Evolutionary conservation across 805 yeast species (phyloP).

Genomic region (Ogataea ramenticola): DNA sequence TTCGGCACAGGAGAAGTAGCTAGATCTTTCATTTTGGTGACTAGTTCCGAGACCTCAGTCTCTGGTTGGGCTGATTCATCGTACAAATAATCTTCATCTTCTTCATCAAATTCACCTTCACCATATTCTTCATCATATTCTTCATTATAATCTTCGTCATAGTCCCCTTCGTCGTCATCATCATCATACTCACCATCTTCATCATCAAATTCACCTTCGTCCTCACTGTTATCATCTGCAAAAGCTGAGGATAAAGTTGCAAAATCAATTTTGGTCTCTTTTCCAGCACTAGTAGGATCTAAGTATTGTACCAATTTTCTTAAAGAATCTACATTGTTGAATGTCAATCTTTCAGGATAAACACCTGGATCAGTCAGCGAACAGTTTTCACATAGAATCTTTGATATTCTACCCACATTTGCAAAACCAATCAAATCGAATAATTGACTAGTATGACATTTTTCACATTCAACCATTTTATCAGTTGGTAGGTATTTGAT

Average conservation of each 20-base stretch:
- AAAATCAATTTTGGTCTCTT: not conserved
- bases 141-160: too few species aligned
- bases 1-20: too few species aligned
- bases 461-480: not conserved
- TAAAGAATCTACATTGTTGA: not conserved
- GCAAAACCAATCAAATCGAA: not conserved
- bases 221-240: not conserved
- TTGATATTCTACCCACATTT: not conserved
- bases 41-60: too few species aligned
- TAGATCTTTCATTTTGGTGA: too few species aligned
- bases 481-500: not conserved
- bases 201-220: not conserved
- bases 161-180: not conserved
- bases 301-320: not conserved
- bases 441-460: not conserved
- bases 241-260: not conserved
- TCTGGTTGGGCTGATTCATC: not conserved
- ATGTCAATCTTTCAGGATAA: not conserved
- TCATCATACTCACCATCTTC: not conserved
- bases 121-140: not conserved
- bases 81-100: not conserved
- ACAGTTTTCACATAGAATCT: not conserved
- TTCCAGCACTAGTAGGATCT: not conserved
- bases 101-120: not conserved
- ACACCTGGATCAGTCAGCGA: not conserved